phyloP scores from a whole-genome alignment of 306 rosid genomes.

The Acmispon strigosus region DNA sequence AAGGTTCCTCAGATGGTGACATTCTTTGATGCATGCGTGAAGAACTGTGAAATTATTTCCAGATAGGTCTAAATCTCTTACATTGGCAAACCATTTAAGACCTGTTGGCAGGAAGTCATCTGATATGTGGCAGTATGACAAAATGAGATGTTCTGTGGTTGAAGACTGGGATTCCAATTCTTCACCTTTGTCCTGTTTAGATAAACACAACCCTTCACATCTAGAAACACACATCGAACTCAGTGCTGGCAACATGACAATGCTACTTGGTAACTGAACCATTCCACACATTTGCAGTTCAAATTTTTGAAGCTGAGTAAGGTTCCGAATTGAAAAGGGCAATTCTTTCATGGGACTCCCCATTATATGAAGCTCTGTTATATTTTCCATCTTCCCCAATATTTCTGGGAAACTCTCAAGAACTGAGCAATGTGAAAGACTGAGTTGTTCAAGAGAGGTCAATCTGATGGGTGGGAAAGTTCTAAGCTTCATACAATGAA shows the following conservation, averaged over 20 bases:
- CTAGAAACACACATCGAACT: background rate
- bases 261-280: conserved; percentile 7
- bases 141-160: background rate
- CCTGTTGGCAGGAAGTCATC: background rate
- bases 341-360: background rate
- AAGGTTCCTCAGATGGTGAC: background rate
- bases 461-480: background rate
- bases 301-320: background rate
- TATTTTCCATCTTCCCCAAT: background rate
- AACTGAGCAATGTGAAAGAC: background rate
- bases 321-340: background rate
- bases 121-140: background rate
- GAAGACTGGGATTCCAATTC: background rate
- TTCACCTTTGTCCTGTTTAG: background rate
- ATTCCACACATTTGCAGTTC: background rate
- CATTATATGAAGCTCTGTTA: background rate
- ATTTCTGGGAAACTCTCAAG: background rate
- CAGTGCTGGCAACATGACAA: background rate
- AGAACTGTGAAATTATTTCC: background rate
- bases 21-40: background rate
- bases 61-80: background rate
- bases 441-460: background rate
- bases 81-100: background rate
- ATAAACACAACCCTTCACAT: background rate
- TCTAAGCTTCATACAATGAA: background rate